These are phyloP conservation scores for Neurospora sp. DNA, from an alignment of 495 filamentous ascomycete genomes.

Conservation along the genomic window DNA sequence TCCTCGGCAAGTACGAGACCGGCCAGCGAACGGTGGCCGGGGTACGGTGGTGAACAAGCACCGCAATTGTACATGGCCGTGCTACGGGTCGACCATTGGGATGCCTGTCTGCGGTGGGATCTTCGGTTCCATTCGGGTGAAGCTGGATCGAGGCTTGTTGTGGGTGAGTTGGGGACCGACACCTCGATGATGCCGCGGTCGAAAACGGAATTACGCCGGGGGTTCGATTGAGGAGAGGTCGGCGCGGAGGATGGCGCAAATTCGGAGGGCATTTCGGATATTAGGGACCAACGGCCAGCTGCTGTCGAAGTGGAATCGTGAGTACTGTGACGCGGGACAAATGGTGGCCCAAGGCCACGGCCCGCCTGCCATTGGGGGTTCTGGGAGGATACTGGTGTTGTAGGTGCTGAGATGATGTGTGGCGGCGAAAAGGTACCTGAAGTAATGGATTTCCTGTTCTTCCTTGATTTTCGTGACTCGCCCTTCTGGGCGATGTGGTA, in stretches of 20 bases:
- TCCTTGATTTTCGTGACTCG: conserved; percentile 56
- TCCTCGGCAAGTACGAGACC: conserved; percentile 6
- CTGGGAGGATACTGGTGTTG: conserved; percentile 10
- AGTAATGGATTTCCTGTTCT: conserved; percentile 53
- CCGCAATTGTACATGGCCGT: conserved; percentile 13
- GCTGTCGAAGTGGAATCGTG: conserved; percentile 37
- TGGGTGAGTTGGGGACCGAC: conserved; percentile 68
- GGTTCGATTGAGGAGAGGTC: conserved; percentile 68
- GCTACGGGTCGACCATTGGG: conserved; percentile 44
- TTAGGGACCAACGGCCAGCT: conserved; percentile 53
- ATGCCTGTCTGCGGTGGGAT: conserved; percentile 40
- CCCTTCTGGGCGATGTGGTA: conserved; percentile 62
- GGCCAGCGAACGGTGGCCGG: background rate
- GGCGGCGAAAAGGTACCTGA: conserved; percentile 51
- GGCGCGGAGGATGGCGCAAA: conserved; percentile 60
- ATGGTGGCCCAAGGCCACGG: conserved; percentile 1
- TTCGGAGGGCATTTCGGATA: conserved; percentile 52
- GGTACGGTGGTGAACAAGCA: background rate
- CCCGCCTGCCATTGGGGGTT: conserved; percentile 11
- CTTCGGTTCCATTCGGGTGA: conserved; percentile 39
- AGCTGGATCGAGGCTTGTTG: conserved; percentile 51
- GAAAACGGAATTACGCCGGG: conserved; percentile 60
- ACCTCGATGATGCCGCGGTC: conserved; percentile 50
- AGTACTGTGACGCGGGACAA: conserved; percentile 9
- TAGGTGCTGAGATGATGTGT: conserved; percentile 11